A percentile compares a stretch with the other conserved stretches of the same genome.
Conservation (phyloP, 2,329 filamentous ascomycete species). For the Aspergillus pseudonomiae region DNA sequence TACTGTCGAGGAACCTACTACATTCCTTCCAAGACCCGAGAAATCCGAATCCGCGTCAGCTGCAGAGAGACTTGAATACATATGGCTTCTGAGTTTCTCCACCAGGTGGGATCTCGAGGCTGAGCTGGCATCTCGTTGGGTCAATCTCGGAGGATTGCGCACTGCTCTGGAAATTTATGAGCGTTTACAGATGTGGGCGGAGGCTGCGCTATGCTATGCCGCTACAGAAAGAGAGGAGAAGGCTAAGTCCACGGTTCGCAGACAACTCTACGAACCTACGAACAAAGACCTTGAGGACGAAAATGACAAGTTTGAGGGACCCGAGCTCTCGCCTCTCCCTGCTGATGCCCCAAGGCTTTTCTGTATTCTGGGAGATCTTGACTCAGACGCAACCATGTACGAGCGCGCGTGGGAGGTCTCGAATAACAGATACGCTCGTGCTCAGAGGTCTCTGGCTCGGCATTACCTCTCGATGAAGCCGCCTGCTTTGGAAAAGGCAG, state of each 20-base stretch:
- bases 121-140: slow-evolving; percentile 92
- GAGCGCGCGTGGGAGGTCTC: slow-evolving; percentile 87
- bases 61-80: slow-evolving; percentile 75
- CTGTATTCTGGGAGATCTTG: slow-evolving; percentile 91
- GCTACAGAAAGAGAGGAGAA: slow-evolving; percentile 79
- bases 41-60: slow-evolving; percentile 74
- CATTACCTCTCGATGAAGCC: slow-evolving; percentile 67
- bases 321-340: slow-evolving; percentile 70
- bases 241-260: slow-evolving; percentile 73
- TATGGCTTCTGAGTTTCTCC: slow-evolving; percentile 81
- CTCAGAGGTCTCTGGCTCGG: slow-evolving; percentile 84
- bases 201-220: slow-evolving; percentile 88
- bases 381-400: slow-evolving; percentile 74
- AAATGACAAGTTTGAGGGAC: slow-evolving; percentile 64
- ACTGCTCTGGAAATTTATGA: slow-evolving; percentile 97
- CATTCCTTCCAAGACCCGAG: slow-evolving; percentile 79
- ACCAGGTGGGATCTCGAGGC: slow-evolving; percentile 93
- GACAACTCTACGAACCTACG: slow-evolving; percentile 74
- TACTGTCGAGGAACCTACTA: slow-evolving; percentile 59
- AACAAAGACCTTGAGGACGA: slow-evolving; percentile 50
- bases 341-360: slow-evolving; percentile 84
- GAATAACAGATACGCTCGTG: slow-evolving; percentile 76
- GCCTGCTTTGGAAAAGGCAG: slow-evolving; percentile 67
- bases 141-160: slow-evolving; percentile 79
- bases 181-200: slow-evolving; percentile 88